phyloP scores from a whole-genome alignment of 2,329 filamentous ascomycete genomes.

The Aspergillus pseudoterreus region DNA sequence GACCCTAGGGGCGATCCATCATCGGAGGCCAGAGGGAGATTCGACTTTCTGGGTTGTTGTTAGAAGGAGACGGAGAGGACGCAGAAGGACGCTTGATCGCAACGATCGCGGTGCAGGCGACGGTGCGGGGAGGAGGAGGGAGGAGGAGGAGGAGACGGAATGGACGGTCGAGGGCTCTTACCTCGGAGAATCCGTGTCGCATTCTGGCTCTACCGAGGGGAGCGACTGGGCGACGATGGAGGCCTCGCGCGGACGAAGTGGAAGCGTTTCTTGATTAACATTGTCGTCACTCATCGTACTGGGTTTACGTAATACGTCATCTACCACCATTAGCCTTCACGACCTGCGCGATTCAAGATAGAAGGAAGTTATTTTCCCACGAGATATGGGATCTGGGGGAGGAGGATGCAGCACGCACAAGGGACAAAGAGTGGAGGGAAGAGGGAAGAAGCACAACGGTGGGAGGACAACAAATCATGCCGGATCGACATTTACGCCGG shows the following conservation, averaged over 20 bases:
- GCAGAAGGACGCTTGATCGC: neutral
- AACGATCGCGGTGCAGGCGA: too few relatives aligned
- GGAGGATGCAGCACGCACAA: neutral
- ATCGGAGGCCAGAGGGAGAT: constrained; percentile 10
- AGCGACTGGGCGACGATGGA: neutral
- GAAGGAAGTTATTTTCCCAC: neutral
- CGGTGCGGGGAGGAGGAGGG: too few relatives aligned
- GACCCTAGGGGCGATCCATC: constrained; percentile 12
- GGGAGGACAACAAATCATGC: neutral
- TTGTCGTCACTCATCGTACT: constrained; percentile 18
- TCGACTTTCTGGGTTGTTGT: constrained; percentile 9
- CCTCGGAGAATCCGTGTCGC: neutral
- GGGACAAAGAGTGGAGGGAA: neutral
- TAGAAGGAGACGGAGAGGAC: constrained; percentile 4
- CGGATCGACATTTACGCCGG: neutral
- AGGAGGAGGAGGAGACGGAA: too few relatives aligned
- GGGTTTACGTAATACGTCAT: constrained; percentile 17
- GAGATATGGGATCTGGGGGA: neutral
- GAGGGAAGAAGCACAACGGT: neutral
- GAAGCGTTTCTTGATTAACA: constrained; percentile 13
- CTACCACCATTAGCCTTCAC: constrained; percentile 4
- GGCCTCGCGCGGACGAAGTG: constrained; percentile 11
- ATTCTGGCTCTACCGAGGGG: neutral
- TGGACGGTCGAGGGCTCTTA: too few relatives aligned
- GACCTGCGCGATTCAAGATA: too few relatives aligned